phyloP scores from a whole-genome alignment of 768 basidiomycete genomes.

The Suillus variegatus region DNA sequence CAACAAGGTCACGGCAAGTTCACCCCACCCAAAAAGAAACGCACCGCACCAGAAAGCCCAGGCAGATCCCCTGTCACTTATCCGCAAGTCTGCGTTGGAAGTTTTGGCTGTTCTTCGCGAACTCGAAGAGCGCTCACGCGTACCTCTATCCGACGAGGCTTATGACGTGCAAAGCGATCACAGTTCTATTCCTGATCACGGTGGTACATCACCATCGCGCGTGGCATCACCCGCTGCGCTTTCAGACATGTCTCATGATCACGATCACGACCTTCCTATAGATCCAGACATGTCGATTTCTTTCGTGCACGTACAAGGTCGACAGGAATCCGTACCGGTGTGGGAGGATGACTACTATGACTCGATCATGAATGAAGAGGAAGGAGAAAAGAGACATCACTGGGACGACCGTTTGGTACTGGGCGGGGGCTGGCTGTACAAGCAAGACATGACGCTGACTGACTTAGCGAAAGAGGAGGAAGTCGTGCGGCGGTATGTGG shows the following conservation, averaged over 20 bases:
- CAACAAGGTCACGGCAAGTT: slow-evolving; percentile 42
- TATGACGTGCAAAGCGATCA: slow-evolving; percentile 81
- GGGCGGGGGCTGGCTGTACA: slow-evolving; percentile 83
- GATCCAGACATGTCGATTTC: slow-evolving; percentile 66
- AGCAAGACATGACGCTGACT: slow-evolving; percentile 56
- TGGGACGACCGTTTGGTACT: slow-evolving; percentile 85
- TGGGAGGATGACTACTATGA: slow-evolving; percentile 67
- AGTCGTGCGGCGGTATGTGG: slow-evolving; percentile 62
- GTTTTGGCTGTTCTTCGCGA: slow-evolving; percentile 78
- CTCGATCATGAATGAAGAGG: slow-evolving; percentile 48
- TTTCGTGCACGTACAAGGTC: slow-evolving; percentile 70
- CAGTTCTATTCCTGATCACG: slow-evolving; percentile 38
- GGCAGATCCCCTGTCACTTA: slow-evolving; percentile 63
- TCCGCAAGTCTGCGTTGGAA: slow-evolving; percentile 80
- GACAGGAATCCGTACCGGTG: slow-evolving; percentile 65
- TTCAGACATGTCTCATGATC: slow-evolving; percentile 39
- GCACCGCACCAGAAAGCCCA: slow-evolving; percentile 34
- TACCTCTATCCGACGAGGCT: slow-evolving; percentile 79
- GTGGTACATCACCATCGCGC: slow-evolving; percentile 38
- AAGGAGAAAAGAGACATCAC: slow-evolving; percentile 58
- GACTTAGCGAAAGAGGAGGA: slow-evolving; percentile 59
- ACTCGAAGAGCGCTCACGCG: slow-evolving; percentile 75
- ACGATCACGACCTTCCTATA: slow-evolving; percentile 28
- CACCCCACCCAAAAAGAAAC: slow-evolving; percentile 36
- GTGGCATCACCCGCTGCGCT: slow-evolving; percentile 43